phyloP scores from a whole-genome alignment of 2,329 filamentous ascomycete species.

The Xylariales sp. region DNA sequence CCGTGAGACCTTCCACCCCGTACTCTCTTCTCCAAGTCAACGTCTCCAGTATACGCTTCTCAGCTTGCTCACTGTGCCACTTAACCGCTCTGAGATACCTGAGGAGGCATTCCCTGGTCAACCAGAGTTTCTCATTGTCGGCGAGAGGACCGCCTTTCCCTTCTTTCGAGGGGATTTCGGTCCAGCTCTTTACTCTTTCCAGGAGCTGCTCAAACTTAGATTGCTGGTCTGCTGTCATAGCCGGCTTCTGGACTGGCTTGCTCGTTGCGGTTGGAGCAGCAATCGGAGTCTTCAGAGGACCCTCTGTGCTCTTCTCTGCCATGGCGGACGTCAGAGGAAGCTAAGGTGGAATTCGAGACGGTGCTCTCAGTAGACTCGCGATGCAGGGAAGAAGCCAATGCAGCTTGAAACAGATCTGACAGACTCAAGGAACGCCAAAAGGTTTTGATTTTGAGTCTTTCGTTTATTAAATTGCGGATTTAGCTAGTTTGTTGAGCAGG shows the following conservation, averaged over 20 bases:
- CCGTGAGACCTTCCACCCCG: constrained; percentile 70
- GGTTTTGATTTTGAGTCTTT: no score
- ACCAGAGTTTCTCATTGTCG: constrained; percentile 80
- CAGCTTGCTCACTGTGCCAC: constrained; percentile 73
- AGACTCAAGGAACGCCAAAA: no score
- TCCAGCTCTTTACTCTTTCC: constrained; percentile 65
- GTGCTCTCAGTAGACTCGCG: neutral
- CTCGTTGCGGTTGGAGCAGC: constrained; percentile 50
- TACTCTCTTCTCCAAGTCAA: constrained; percentile 89
- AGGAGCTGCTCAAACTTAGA: constrained; percentile 78
- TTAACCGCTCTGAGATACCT: constrained; percentile 92
- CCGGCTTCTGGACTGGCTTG: constrained; percentile 50
- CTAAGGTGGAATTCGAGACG: neutral
- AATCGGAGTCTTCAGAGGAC: constrained; percentile 49
- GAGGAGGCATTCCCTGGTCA: constrained; percentile 86
- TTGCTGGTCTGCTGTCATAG: constrained; percentile 71
- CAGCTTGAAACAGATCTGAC: no score
- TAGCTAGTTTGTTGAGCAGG: neutral
- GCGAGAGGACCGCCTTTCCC: constrained; percentile 61
- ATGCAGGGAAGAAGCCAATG: no score
- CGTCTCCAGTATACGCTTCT: constrained; percentile 75
- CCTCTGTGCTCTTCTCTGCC: constrained; percentile 19
- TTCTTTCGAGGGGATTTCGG: constrained; percentile 54
- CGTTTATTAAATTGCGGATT: no score
- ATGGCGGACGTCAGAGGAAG: constrained; percentile 6